Evolutionary conservation across 1,139 yeast species (phyloP).

Genomic region (Scheffersomyces segobiensis): DNA sequence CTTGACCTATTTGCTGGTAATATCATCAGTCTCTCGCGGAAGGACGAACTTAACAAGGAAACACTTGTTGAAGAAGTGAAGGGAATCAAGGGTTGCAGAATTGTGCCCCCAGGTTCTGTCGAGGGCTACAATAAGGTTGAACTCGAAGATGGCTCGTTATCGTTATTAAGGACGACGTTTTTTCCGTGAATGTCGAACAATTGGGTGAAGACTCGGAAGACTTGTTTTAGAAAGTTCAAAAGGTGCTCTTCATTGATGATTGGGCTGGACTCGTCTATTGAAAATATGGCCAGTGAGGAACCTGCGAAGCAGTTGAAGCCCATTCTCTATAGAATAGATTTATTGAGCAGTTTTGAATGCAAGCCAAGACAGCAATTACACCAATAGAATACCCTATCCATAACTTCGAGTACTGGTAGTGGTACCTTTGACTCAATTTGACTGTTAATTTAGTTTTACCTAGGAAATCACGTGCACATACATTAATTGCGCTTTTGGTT

Average conservation of each 20-base stretch:
- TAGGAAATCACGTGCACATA: background rate
- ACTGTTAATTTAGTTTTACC: too few relatives aligned
- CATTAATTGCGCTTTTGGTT: background rate
- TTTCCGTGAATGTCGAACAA: constrained; percentile 6
- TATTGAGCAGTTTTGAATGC: background rate
- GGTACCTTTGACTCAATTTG: too few relatives aligned
- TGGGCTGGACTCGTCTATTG: background rate
- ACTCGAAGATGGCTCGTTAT: constrained; percentile 9
- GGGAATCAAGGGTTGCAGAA: constrained; percentile 6
- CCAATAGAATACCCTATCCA: background rate
- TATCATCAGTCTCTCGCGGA: constrained; percentile 4
- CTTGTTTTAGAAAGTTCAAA: background rate
- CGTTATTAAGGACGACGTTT: constrained; percentile 3
- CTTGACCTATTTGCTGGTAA: constrained; percentile 5
- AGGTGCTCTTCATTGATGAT: background rate
- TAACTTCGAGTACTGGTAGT: background rate
- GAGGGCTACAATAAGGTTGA: constrained; percentile 4
- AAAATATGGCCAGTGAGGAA: too few relatives aligned
- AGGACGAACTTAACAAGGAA: constrained; percentile 11
- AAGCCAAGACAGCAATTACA: background rate
- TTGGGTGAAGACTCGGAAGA: constrained; percentile 7
- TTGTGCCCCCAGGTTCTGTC: constrained; percentile 5
- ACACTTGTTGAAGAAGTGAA: constrained; percentile 11
- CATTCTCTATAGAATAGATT: background rate
- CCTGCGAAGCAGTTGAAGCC: too few relatives aligned